phyloP scores from a whole-genome alignment of 768 basidiomycete genomes.

The Pisolithus marmoratus region DNA sequence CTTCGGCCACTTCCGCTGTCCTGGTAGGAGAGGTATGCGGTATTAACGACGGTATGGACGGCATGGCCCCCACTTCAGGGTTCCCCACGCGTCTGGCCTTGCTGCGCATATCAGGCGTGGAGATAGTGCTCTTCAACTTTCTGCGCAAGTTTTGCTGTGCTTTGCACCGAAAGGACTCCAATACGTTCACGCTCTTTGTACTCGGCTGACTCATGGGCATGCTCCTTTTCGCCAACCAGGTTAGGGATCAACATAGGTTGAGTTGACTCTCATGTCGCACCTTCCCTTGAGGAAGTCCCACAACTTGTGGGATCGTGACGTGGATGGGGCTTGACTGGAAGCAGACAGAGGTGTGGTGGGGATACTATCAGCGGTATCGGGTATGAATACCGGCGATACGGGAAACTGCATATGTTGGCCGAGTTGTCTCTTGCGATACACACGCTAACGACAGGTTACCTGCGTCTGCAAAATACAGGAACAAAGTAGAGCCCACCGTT shows the following conservation, averaged over 20 bases:
- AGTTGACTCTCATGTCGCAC: conserved; percentile 3
- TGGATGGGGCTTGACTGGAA: background rate
- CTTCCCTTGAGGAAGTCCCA: conserved; percentile 17
- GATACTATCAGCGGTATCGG: conserved; percentile 1
- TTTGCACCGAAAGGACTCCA: conserved; percentile 8
- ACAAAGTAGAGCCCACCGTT: conserved; percentile 15
- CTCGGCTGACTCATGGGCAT: conserved; percentile 3
- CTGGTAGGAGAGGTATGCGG: background rate
- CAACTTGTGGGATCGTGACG: conserved; percentile 3
- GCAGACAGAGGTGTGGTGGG: background rate
- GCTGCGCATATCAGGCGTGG: conserved; percentile 17
- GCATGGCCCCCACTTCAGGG: background rate
- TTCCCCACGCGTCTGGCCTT: background rate
- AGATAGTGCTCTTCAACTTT: conserved; percentile 16
- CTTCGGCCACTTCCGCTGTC: background rate
- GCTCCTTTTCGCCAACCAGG: conserved; percentile 7
- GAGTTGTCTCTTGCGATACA: conserved; percentile 16
- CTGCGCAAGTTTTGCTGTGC: conserved; percentile 16
- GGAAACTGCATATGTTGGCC: background rate
- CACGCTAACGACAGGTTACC: conserved; percentile 11
- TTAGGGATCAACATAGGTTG: background rate
- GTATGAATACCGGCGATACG: conserved; percentile 12
- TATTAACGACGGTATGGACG: background rate
- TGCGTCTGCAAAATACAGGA: background rate
- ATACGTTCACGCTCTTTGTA: conserved; percentile 1